Conservation (phyloP, 1,139 yeast species). For the Saccharomycopsis phalli region DNA sequence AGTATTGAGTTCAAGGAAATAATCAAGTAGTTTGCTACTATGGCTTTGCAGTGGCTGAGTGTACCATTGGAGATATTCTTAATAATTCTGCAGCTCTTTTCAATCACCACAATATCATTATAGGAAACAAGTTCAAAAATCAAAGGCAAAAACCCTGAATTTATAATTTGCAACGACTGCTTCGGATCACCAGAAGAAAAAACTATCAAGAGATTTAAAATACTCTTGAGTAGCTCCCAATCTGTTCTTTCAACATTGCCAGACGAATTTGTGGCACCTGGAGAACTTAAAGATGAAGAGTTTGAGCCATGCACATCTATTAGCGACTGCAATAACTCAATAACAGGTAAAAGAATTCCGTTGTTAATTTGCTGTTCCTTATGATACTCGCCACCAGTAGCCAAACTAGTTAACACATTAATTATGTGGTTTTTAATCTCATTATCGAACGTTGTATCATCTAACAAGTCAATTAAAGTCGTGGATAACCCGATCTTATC, state of each 20-base stretch:
- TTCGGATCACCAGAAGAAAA: slow-evolving; percentile 16
- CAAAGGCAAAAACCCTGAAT: slow-evolving; percentile 14
- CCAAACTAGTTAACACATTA: slow-evolving; percentile 9
- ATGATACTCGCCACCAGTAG: slow-evolving; percentile 12
- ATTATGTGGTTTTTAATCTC: slow-evolving; percentile 8
- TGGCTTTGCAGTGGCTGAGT: slow-evolving; percentile 15
- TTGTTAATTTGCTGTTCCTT: slow-evolving; percentile 11
- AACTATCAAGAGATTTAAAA: slow-evolving; percentile 5
- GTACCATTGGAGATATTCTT: slow-evolving; percentile 18
- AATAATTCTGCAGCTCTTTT: slow-evolving; percentile 15
- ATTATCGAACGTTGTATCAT: slow-evolving; percentile 5
- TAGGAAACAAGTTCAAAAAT: slow-evolving; percentile 14
- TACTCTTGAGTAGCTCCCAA: slow-evolving; percentile 1
- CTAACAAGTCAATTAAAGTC: slow-evolving; percentile 14
- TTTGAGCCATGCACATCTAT: not conserved
- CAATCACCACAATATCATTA: slow-evolving; percentile 11
- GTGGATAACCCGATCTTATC: slow-evolving; percentile 9
- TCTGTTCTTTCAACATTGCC: not conserved
- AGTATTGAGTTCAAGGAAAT: slow-evolving; percentile 12
- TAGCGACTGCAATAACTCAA: not conserved
- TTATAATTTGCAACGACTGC: slow-evolving; percentile 15
- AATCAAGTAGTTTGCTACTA: slow-evolving; percentile 13
- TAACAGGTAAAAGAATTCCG: slow-evolving; percentile 11
- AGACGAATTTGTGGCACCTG: not conserved
- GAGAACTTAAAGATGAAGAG: not conserved